Evolutionary conservation across 2,329 filamentous ascomycete genomes (phyloP).

Genomic region (Trichoderma pleuroti): DNA sequence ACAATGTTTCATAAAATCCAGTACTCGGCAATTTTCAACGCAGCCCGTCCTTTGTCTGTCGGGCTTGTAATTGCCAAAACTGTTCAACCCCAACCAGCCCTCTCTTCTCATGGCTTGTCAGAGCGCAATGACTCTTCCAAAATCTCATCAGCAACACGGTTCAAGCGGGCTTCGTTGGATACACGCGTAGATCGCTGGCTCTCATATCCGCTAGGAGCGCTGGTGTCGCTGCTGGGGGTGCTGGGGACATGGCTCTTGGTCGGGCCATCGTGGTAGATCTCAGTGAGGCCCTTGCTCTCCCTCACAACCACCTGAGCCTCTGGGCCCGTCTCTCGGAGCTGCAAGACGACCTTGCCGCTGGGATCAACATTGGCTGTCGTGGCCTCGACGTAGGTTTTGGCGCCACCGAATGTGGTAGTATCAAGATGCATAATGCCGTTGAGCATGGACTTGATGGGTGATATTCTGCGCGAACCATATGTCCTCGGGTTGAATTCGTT

Average conservation of each 20-base stretch:
- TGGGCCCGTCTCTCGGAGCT: conserved; percentile 37
- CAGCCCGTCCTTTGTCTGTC: conserved; percentile 19
- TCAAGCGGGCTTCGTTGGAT: conserved; percentile 24
- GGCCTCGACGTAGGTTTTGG: conserved; percentile 52
- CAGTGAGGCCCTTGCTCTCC: conserved; percentile 41
- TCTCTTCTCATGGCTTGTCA: conserved; percentile 59
- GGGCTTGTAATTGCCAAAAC: conserved; percentile 39
- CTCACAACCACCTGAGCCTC: conserved; percentile 44
- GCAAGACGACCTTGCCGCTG: conserved; percentile 47
- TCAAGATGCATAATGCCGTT: conserved; percentile 43
- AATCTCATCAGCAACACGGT: conserved; percentile 30
- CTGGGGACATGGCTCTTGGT: conserved; percentile 22
- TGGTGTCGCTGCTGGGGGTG: not conserved
- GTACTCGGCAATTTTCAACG: conserved; percentile 17
- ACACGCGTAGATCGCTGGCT: not conserved
- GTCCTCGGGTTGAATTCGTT: conserved; percentile 39
- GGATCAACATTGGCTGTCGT: conserved; percentile 45
- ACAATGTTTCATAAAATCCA: conserved; percentile 5
- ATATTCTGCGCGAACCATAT: conserved; percentile 14
- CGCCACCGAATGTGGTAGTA: conserved; percentile 47
- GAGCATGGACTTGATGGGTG: conserved; percentile 28
- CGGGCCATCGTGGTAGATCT: conserved; percentile 31
- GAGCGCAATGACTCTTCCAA: conserved; percentile 21
- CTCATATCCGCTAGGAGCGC: not conserved
- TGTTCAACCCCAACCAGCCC: conserved; percentile 38